phyloP scores from a whole-genome alignment of 2,329 filamentous ascomycete species.

The Paraconiothyrium sp. region DNA sequence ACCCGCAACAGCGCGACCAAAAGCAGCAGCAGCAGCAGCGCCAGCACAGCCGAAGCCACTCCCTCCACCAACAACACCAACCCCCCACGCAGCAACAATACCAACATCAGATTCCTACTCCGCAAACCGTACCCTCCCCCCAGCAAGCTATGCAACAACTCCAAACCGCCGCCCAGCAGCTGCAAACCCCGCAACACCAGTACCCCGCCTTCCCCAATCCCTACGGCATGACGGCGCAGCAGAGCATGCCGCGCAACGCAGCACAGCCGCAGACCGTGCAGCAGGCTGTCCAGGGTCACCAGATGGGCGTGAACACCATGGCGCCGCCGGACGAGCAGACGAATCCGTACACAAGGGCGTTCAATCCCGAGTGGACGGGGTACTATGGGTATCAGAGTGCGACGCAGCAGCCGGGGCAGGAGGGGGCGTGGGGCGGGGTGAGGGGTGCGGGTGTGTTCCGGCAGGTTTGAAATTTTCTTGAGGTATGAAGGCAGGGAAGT shows the following conservation, averaged over 20 bases:
- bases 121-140: slow-evolving; percentile 21
- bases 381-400: slow-evolving; percentile 40
- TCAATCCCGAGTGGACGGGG: slow-evolving; percentile 28
- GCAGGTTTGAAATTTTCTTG: slow-evolving; percentile 12
- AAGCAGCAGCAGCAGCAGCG: slow-evolving; percentile 13
- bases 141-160: slow-evolving; percentile 27
- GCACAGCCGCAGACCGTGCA: slow-evolving; percentile 29
- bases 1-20: background rate
- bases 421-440: slow-evolving; percentile 38
- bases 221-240: slow-evolving; percentile 30
- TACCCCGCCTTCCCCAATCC: slow-evolving; percentile 31
- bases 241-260: slow-evolving; percentile 19
- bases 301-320: slow-evolving; percentile 25
- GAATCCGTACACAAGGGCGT: slow-evolving; percentile 37
- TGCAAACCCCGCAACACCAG: slow-evolving; percentile 27
- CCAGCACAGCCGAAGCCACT: slow-evolving; percentile 22
- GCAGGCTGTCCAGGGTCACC: slow-evolving; percentile 31
- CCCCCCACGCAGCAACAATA: slow-evolving; percentile 16
- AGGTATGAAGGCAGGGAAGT: background rate
- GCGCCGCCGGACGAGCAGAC: slow-evolving; percentile 30
- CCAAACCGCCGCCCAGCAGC: slow-evolving; percentile 31
- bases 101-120: slow-evolving; percentile 23
- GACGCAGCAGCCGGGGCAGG: slow-evolving; percentile 31
- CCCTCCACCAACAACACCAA: slow-evolving; percentile 21
- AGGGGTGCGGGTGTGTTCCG: slow-evolving; percentile 36